Percentiles rank a stretch among this genome's conserved stretches.
Evolutionary conservation across 2,329 filamentous ascomycete genomes (phyloP).

Genomic region (Claviceps sp.): DNA sequence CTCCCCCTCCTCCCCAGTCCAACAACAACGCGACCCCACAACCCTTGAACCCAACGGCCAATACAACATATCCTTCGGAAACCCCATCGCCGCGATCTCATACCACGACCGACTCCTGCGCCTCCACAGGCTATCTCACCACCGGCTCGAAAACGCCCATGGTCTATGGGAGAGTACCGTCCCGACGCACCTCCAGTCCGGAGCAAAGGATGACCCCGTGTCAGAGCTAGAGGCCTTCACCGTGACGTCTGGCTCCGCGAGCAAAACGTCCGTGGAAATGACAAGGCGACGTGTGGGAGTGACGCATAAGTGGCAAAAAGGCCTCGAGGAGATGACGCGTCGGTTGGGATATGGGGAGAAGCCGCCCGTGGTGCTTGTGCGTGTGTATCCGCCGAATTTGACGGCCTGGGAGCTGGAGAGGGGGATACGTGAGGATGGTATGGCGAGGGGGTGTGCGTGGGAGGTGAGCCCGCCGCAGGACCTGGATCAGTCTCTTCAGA

Average conservation of each 20-base stretch:
- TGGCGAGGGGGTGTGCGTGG: conserved; percentile 17
- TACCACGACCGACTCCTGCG: conserved; percentile 36
- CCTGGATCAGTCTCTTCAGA: not conserved
- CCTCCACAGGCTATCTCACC: conserved; percentile 18
- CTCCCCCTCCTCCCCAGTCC: conserved; percentile 24
- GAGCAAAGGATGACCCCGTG: conserved; percentile 6
- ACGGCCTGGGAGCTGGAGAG: conserved; percentile 20
- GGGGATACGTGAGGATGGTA: conserved; percentile 30
- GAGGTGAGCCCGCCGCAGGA: conserved; percentile 11
- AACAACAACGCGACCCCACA: conserved; percentile 49
- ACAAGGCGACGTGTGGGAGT: conserved; percentile 11
- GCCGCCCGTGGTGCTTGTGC: conserved; percentile 18
- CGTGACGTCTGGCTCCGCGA: conserved; percentile 15
- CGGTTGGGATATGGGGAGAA: conserved; percentile 12
- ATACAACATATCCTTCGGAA: conserved; percentile 55
- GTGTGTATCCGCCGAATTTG: conserved; percentile 17
- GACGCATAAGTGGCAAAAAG: conserved; percentile 14
- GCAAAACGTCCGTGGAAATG: conserved; percentile 2
- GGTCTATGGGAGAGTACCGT: conserved; percentile 19
- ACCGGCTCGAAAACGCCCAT: conserved; percentile 16
- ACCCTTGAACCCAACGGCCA: conserved; percentile 50
- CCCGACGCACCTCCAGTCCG: conserved; percentile 13
- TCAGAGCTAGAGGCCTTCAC: conserved; percentile 16
- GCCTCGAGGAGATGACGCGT: conserved; percentile 12
- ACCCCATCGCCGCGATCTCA: conserved; percentile 40